These are phyloP conservation scores for Evernia prunastri DNA, from an alignment of 495 filamentous ascomycete species.

Conservation along the genomic window DNA sequence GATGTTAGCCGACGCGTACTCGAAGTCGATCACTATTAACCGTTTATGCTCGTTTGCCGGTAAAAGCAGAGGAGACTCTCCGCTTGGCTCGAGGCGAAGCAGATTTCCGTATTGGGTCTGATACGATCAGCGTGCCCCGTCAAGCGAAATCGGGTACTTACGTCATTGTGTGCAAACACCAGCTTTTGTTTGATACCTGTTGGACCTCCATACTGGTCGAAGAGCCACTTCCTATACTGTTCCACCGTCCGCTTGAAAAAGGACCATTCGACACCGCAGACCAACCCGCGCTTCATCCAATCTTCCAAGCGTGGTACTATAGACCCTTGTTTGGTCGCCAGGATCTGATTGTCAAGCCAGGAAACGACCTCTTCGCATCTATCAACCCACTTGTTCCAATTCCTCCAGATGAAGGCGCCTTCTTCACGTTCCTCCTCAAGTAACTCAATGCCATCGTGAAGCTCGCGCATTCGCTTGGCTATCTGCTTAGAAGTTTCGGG, in stretches of 20 bases:
- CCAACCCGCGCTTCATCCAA: constrained; percentile 63
- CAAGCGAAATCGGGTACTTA: constrained; percentile 39
- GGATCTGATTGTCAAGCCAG: constrained; percentile 66
- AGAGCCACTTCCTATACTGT: constrained; percentile 1
- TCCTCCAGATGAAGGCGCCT: constrained; percentile 78
- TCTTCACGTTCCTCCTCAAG: constrained; percentile 66
- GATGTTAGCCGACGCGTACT: constrained; percentile 88
- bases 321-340: constrained; percentile 37
- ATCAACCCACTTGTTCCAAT: constrained; percentile 93
- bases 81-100: constrained; percentile 75
- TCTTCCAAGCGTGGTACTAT: constrained; percentile 35
- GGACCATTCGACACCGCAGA: constrained; percentile 83
- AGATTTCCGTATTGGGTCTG: constrained; percentile 99
- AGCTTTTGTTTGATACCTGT: constrained; percentile 63
- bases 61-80: constrained; percentile 79
- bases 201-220: constrained; percentile 52
- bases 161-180: constrained; percentile 97
- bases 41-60: constrained; percentile 91
- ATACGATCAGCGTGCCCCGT: constrained; percentile 22
- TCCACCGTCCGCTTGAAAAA: constrained; percentile 63
- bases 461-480: constrained; percentile 95
- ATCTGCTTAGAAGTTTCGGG: constrained; percentile 85
- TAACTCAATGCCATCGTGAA: constrained; percentile 89
- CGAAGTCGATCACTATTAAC: constrained; percentile 95
- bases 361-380: constrained; percentile 69